A percentile compares a stretch with the other conserved stretches of the same genome.
phyloP scores from a whole-genome alignment of 2,329 filamentous ascomycete genomes.

The Cladobotryum mycophilum region DNA sequence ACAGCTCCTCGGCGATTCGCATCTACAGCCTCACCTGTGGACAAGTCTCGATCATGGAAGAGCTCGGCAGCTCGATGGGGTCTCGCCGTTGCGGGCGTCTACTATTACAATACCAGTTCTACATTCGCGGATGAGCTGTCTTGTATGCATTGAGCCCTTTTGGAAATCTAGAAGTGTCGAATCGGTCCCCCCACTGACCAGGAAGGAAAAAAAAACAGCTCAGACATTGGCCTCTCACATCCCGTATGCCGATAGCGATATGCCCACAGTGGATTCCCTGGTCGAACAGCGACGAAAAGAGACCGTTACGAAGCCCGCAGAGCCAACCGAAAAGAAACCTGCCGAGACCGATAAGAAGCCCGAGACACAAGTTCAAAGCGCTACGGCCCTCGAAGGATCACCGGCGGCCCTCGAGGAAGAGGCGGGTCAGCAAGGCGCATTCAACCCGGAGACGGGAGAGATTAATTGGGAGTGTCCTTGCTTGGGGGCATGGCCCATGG shows the following conservation, averaged over 20 bases:
- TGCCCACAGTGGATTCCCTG: slow-evolving; percentile 61
- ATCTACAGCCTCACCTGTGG: slow-evolving; percentile 47
- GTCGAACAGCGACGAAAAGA: slow-evolving; percentile 56
- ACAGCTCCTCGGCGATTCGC: slow-evolving; percentile 43
- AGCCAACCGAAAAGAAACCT: slow-evolving; percentile 18
- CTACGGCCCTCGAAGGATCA: slow-evolving; percentile 27
- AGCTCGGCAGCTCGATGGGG: slow-evolving; percentile 67
- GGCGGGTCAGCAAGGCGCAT: slow-evolving; percentile 80
- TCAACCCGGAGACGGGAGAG: slow-evolving; percentile 97
- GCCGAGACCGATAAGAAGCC: slow-evolving; percentile 18
- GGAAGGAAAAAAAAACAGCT: slow-evolving; percentile 18
- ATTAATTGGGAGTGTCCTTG: slow-evolving; percentile 99
- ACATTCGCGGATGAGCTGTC: slow-evolving; percentile 78
- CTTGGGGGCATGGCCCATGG: slow-evolving; percentile 95
- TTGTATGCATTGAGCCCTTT: slow-evolving; percentile 46
- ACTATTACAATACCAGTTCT: slow-evolving; percentile 89
- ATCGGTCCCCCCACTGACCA: slow-evolving; percentile 10
- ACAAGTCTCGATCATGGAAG: slow-evolving; percentile 77
- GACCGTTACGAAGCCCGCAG: slow-evolving; percentile 26
- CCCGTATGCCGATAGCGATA: slow-evolving; percentile 49
- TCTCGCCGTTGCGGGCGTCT: slow-evolving; percentile 68
- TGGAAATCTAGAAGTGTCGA: neutral
- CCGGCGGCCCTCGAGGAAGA: slow-evolving; percentile 65
- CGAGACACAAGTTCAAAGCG: slow-evolving; percentile 20
- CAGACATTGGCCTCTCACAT: slow-evolving; percentile 36